A percentile compares a stretch with the other conserved stretches of the same genome.
Conservation (phyloP, 1,284 basidiomycete species). For the Puccinia coronata region DNA sequence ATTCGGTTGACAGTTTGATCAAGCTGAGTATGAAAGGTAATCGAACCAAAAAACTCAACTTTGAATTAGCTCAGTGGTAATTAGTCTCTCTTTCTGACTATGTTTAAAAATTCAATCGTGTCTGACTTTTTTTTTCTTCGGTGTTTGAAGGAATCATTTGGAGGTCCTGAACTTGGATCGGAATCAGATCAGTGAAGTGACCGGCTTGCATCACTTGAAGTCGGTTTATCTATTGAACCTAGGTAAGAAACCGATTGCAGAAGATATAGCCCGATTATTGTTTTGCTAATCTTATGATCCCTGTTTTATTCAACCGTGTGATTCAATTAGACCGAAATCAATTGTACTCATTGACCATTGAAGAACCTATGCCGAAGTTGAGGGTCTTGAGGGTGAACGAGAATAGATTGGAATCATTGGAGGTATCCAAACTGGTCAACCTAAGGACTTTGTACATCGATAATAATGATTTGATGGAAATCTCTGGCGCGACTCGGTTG, state of each 20-base stretch:
- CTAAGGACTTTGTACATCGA: conserved; percentile 90
- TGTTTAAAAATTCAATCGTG: background rate
- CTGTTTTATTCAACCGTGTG: background rate
- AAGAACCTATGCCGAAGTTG: conserved; percentile 66
- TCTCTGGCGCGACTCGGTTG: conserved; percentile 64
- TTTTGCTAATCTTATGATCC: background rate
- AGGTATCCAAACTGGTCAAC: conserved; percentile 70
- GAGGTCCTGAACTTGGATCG: conserved; percentile 80
- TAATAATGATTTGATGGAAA: conserved; percentile 70
- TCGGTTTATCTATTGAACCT: conserved; percentile 73
- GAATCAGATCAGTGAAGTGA: conserved; percentile 70
- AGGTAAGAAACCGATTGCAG: conserved; percentile 64
- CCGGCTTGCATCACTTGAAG: conserved; percentile 67
- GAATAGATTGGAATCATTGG: conserved; percentile 73
- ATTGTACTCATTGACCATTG: conserved; percentile 59
- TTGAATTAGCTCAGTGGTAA: conserved; percentile 70
- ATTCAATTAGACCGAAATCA: conserved; percentile 70
- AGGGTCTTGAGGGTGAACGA: conserved; percentile 82
- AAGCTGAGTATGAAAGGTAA: conserved; percentile 83
- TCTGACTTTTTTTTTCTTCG: background rate
- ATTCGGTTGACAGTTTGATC: conserved; percentile 74
- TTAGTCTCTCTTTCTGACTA: conserved; percentile 53
- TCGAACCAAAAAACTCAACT: conserved; percentile 68
- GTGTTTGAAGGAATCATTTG: conserved; percentile 61
- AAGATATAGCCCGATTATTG: background rate